Conservation (phyloP, 2,329 filamentous ascomycete species). For the Alternaria sp. region DNA sequence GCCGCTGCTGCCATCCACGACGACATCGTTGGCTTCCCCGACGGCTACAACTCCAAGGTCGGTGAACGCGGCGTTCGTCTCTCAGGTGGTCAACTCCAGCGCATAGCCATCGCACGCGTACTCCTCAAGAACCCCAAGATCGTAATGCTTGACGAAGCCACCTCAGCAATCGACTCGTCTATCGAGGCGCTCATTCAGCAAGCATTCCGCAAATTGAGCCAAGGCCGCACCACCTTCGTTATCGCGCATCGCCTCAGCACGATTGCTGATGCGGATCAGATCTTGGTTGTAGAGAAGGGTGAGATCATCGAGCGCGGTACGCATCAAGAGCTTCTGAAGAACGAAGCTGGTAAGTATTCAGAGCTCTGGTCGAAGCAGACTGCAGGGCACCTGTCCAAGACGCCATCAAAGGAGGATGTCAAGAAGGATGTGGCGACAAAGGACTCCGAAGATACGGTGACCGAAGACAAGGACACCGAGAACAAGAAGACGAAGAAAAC, state of each 20-base stretch:
- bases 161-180: conserved; percentile 81
- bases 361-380: conserved; percentile 91
- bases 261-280: conserved; percentile 85
- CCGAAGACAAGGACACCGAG: conserved; percentile 35
- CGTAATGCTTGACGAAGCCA: conserved; percentile 85
- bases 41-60: conserved; percentile 49
- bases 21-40: conserved; percentile 65
- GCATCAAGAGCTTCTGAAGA: conserved; percentile 75
- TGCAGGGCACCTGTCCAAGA: conserved; percentile 33
- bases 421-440: conserved; percentile 16
- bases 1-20: conserved; percentile 69
- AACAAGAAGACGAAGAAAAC: conserved; percentile 11
- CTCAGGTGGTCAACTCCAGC: conserved; percentile 71
- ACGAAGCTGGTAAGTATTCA: conserved; percentile 72
- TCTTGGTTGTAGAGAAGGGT: conserved; percentile 79
- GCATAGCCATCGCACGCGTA: conserved; percentile 73
- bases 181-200: conserved; percentile 72
- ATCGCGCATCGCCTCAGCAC: conserved; percentile 82
- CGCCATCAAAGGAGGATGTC: conserved; percentile 22
- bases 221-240: conserved; percentile 70
- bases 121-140: conserved; percentile 82
- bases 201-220: conserved; percentile 64
- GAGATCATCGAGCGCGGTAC: conserved; percentile 78
- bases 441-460: conserved; percentile 28
- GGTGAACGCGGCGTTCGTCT: conserved; percentile 54